Conservation (phyloP, 78 protist genomes). For the Dictyostelium brefeldianum region DNA sequence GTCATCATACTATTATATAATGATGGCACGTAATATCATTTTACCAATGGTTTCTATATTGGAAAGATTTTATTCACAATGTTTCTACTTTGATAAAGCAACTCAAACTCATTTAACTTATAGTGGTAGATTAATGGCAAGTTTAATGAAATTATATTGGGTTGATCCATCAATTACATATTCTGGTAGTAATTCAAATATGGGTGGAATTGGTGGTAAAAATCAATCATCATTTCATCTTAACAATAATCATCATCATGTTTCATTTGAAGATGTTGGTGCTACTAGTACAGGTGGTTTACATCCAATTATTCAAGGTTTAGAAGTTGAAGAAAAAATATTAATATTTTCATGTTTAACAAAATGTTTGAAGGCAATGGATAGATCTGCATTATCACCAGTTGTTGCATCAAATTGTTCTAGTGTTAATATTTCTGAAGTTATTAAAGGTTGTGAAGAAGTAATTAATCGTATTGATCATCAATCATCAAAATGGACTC, state of each 20-base stretch:
- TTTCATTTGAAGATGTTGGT: background rate
- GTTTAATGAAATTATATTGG: constrained; percentile 46
- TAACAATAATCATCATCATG: background rate
- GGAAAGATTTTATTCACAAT: constrained; percentile 76
- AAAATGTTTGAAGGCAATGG: constrained; percentile 70
- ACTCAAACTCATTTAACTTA: constrained; percentile 50
- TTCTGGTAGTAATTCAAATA: too few species aligned
- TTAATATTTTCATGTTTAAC: background rate
- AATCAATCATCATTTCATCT: background rate
- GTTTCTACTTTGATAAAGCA: constrained; percentile 76
- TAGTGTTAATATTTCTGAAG: constrained; percentile 17
- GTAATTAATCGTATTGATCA: constrained; percentile 26
- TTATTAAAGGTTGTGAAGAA: constrained; percentile 66
- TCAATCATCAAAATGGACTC: background rate
- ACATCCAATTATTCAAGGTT: constrained; percentile 47
- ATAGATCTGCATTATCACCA: constrained; percentile 66
- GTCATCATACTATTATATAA: constrained; percentile 15
- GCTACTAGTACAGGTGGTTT: constrained; percentile 33
- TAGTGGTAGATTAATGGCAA: constrained; percentile 55
- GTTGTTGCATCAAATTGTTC: constrained; percentile 22
- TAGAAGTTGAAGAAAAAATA: constrained; percentile 42
- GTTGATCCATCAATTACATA: constrained; percentile 27
- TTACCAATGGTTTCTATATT: constrained; percentile 51
- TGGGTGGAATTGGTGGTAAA: too few species aligned
- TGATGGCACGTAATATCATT: constrained; percentile 33